Conservation (phyloP, 2,329 filamentous ascomycete species). For the Claviceps cyperi region DNA sequence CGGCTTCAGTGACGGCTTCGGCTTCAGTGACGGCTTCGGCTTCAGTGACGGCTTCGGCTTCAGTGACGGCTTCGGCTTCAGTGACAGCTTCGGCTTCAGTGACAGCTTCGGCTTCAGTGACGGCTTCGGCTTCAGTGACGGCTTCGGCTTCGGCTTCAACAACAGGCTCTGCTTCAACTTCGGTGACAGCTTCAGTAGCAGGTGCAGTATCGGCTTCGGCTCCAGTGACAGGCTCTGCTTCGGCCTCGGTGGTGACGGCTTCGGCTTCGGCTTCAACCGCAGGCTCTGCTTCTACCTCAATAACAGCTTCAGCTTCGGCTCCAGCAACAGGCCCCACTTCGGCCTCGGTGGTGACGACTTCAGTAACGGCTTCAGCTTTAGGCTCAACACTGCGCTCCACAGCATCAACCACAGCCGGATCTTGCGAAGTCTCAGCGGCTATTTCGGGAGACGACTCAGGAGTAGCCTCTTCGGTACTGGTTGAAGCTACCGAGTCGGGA, state of each 20-base stretch:
- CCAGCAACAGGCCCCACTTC: background rate
- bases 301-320: background rate
- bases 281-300: background rate
- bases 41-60: background rate
- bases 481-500: background rate
- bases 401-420: background rate
- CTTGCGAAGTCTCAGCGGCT: background rate
- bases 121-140: background rate
- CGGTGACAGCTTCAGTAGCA: background rate
- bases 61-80: background rate
- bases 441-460: slow-evolving; percentile 1
- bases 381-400: background rate
- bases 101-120: background rate
- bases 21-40: background rate
- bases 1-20: slow-evolving; percentile 1
- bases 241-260: background rate
- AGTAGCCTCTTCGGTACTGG: background rate
- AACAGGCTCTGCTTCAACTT: background rate
- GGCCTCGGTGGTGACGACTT: background rate
- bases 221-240: background rate
- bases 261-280: background rate
- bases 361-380: background rate
- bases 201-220: no score
- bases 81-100: background rate
- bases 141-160: background rate